Base-by-base conservation (phyloP, 2,329 filamentous ascomycete genomes). In the Microcyclosporella mali region DNA sequence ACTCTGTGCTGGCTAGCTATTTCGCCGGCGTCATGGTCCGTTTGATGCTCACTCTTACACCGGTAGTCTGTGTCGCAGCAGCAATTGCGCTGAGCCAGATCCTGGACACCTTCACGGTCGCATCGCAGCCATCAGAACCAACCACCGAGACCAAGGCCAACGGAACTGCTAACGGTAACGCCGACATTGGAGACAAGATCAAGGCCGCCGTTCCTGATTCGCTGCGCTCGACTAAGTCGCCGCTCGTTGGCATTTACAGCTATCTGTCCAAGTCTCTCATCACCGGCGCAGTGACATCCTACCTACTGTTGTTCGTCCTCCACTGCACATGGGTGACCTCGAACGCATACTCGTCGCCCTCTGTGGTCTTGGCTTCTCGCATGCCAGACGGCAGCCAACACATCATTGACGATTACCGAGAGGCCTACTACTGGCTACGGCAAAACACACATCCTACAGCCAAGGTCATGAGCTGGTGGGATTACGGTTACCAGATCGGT, bases 381-480 rank as follows among this genome's bases (percentile, higher is more conserved):
- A 75, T 95, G 70, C 88, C 90, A 1, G 92, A 98, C 62, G 92
- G 94, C 50, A 92, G 83, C 65, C 90, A 97, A 65, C 89, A 94
- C 70, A 98, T 98, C 64, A 98, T 98, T 60, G 92, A 98, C 62
- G 92, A 98, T 67, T 98, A 98, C 72, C 85, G 92, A 62, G 92
- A 98, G 76, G 92, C 92, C 2, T 98, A 98, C 71, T 94, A 98
- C 71, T 98, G 92, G 92, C 82, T 98, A 37, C 85, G 92, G 51
- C 92, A 98, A 69, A 98, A 98, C 73, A 98, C 94, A 8, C 77
- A 84, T 47, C 79, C 90, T 55, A 86, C 95, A 58, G 89, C 94
- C 62, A 98, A 97, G 77, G 85, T 98, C 64, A 97, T 97, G 90
- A 92, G 89, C 1, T 98, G 92, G 92, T 98, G 92, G 92, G 92